Evolutionary conservation across 73 alveolate species (phyloP).

Genomic region (Paramecium tetraurelia): DNA sequence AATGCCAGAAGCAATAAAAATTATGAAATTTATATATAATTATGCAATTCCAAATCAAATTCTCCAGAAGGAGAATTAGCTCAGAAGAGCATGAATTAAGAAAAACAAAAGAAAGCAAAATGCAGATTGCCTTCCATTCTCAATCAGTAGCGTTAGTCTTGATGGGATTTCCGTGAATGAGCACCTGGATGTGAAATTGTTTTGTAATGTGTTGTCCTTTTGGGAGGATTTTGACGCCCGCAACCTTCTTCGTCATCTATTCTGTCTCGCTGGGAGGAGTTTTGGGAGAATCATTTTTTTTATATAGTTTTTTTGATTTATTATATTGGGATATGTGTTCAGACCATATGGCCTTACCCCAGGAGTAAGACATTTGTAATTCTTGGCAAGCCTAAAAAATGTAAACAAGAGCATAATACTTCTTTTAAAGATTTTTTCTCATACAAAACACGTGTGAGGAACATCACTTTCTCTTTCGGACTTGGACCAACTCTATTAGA

Average conservation of each 20-base stretch:
- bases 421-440: slow-evolving; percentile 22
- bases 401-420: background rate
- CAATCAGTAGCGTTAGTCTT: background rate
- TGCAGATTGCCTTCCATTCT: background rate
- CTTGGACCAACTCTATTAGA: background rate
- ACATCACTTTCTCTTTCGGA: slow-evolving; percentile 44
- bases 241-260: background rate
- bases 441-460: slow-evolving; percentile 43
- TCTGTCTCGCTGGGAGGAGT: slow-evolving; percentile 20
- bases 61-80: background rate
- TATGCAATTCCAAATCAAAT: background rate
- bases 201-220: background rate
- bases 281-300: slow-evolving; percentile 29
- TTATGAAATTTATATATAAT: background rate
- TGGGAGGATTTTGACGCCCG: slow-evolving; percentile 14
- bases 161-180: background rate
- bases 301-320: slow-evolving; percentile 39
- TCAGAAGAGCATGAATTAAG: background rate
- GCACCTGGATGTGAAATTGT: background rate
- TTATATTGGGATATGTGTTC: slow-evolving; percentile 40
- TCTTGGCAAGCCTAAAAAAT: slow-evolving; percentile 38
- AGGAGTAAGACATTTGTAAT: background rate
- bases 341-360: slow-evolving; percentile 53
- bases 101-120: background rate
- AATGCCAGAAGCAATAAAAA: background rate